Evolutionary conservation across 495 filamentous ascomycete species (phyloP), one percentile per base, ranked within the genome.

Genomic region (Aspergillus nidulans): DNA sequence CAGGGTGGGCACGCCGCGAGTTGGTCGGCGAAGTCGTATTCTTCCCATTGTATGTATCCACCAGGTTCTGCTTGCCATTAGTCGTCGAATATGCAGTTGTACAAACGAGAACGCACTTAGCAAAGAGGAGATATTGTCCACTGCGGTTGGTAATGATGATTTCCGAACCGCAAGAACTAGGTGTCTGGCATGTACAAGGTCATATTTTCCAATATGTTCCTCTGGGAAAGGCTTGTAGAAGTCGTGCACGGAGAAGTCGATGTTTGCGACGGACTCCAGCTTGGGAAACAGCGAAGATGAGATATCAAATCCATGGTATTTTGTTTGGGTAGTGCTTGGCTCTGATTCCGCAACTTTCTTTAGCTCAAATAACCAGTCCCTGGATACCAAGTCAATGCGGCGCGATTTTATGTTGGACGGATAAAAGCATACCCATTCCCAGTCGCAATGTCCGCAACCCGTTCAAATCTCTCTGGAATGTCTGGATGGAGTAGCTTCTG

Each of bases 1-100:
- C 19, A 16, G 1, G 38, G 25, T 5, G 43, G 18, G 24, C 24
- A 40, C 4, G 20, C 13, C 18, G 25, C 23, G 5, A 48, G 16
- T 42, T 56, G 53, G 36, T 36, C 25, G n/a, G 10, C 4, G 45
- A 43, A 56, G 45, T 56, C 45, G 53, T 49, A 56, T 56, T 56
- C 53, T 36, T 56, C 53, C 45, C 45, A 49, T 49, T 56, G 53
- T 16, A 56, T 24, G 36, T 56, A 40, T 24, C 53, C 53, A 10
- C 46, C 38, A n/a, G 53, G 53, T 49, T 49, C 53, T 56, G 20
- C 8, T 6, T 7, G 45, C n/a, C 24, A 25, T 53, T 44, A 34
- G 30, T 12, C 30, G n/a, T n/a, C n/a, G n/a, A n/a, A n/a, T n/a
- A n/a, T n/a, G n/a, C n/a, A n/a, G n/a, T n/a, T n/a, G n/a, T n/a